Evolutionary conservation across 495 filamentous ascomycete species (phyloP).

Genomic region (Xylaria venustula): DNA sequence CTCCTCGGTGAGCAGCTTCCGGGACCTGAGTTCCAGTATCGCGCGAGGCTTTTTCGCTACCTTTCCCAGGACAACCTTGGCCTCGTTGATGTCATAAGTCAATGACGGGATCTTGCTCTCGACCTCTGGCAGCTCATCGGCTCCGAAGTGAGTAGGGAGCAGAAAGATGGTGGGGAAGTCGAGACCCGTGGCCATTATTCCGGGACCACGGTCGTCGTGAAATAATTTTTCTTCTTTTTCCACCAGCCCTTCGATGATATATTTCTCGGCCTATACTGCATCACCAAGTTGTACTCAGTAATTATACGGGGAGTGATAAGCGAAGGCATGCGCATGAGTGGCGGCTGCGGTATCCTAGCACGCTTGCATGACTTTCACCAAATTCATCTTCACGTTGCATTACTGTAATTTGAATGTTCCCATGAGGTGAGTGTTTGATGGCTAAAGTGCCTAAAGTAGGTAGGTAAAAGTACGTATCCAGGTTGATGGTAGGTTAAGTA

Average conservation of each 20-base stretch:
- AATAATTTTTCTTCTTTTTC: neutral
- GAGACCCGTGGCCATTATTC: constrained; percentile 14
- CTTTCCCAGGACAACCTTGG: constrained; percentile 70
- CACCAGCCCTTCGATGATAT: neutral
- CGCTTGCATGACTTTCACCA: too few relatives aligned
- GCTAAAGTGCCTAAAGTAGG: too few relatives aligned
- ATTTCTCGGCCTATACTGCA: neutral
- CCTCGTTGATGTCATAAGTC: constrained; percentile 72
- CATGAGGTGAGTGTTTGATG: too few relatives aligned
- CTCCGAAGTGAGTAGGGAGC: constrained; percentile 65
- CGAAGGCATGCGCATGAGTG: neutral
- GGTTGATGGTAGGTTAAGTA: too few relatives aligned
- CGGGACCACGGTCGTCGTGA: neutral
- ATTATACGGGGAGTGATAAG: neutral
- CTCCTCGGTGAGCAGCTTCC: constrained; percentile 59
- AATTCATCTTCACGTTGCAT: too few relatives aligned
- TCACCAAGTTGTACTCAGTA: neutral
- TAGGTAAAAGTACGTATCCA: too few relatives aligned
- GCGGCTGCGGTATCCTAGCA: too few relatives aligned
- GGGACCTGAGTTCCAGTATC: constrained; percentile 70
- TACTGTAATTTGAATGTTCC: too few relatives aligned
- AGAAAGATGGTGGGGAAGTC: constrained; percentile 70
- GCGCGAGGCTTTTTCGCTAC: constrained; percentile 68
- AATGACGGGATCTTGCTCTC: constrained; percentile 64
- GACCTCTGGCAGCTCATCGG: constrained; percentile 57